Conservation (phyloP, 768 basidiomycete genomes). For the Tephrocybe sp. region DNA sequence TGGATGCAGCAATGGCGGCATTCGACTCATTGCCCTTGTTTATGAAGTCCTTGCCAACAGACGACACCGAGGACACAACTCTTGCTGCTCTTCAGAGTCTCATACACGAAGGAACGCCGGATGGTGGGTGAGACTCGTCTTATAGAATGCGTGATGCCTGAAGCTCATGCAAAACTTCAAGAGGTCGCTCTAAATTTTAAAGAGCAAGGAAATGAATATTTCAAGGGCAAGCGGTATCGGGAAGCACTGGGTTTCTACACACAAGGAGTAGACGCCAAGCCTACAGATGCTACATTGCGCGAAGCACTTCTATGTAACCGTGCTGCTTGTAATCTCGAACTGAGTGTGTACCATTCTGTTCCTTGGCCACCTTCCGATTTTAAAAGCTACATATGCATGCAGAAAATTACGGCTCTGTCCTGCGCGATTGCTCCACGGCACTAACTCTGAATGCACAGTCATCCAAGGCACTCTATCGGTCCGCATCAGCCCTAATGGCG, state of each 20-base stretch:
- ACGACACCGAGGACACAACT: constrained; percentile 61
- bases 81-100: constrained; percentile 85
- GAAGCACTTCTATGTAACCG: constrained; percentile 84
- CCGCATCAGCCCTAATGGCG: constrained; percentile 71
- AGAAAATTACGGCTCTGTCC: constrained; percentile 89
- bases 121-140: constrained; percentile 66
- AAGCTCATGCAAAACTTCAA: constrained; percentile 25
- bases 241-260: constrained; percentile 91
- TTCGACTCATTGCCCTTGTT: constrained; percentile 83
- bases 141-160: neutral
- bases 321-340: constrained; percentile 90
- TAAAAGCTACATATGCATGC: constrained; percentile 1
- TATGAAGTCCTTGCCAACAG: constrained; percentile 84
- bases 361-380: neutral
- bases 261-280: constrained; percentile 85
- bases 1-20: constrained; percentile 39
- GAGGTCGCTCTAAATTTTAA: constrained; percentile 94
- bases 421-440: constrained; percentile 81
- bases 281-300: constrained; percentile 54
- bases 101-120: constrained; percentile 86
- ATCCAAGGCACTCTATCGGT: constrained; percentile 87
- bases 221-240: constrained; percentile 79
- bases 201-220: constrained; percentile 94
- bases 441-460: constrained; percentile 61
- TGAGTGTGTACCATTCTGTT: constrained; percentile 49